Conservation (phyloP, 805 yeast genomes). For the Pichia ethanolica region DNA sequence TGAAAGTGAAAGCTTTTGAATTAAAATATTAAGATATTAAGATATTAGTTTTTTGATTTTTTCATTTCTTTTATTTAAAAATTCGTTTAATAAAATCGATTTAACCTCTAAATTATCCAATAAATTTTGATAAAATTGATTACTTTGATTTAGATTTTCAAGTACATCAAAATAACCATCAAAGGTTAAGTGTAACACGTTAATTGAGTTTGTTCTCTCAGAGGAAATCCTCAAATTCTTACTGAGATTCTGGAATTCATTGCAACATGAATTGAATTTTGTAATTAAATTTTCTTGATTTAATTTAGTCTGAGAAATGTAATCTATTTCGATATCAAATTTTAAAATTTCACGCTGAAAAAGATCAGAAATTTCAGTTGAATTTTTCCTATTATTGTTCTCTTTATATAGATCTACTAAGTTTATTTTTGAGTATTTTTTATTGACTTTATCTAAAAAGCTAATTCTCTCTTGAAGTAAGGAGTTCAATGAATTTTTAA, state of each 20-base stretch:
- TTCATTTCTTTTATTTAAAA: not conserved
- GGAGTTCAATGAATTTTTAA: constrained; percentile 23
- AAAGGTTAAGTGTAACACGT: constrained; percentile 43
- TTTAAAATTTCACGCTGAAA: constrained; percentile 37
- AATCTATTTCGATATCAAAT: constrained; percentile 44
- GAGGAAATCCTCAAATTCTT: constrained; percentile 26
- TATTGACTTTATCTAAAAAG: constrained; percentile 35
- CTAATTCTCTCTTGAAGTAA: constrained; percentile 32
- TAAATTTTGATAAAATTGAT: constrained; percentile 64
- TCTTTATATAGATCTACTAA: constrained; percentile 10
- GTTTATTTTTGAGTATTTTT: constrained; percentile 33
- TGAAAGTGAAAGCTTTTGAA: not conserved
- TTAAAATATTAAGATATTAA: too few relatives aligned
- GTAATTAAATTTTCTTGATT: constrained; percentile 28
- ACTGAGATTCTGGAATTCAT: constrained; percentile 30
- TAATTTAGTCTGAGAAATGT: constrained; percentile 34
- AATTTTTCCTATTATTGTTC: constrained; percentile 4
- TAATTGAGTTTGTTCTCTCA: constrained; percentile 43
- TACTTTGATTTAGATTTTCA: constrained; percentile 59
- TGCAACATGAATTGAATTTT: constrained; percentile 16
- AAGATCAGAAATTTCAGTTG: constrained; percentile 1
- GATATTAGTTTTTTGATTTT: not conserved
- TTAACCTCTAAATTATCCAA: constrained; percentile 23
- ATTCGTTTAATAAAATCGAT: not conserved
- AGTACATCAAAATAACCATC: constrained; percentile 48